Base-by-base conservation (phyloP, 163 green algal species). In the Chlamydomonas reinhardtii region DNA sequence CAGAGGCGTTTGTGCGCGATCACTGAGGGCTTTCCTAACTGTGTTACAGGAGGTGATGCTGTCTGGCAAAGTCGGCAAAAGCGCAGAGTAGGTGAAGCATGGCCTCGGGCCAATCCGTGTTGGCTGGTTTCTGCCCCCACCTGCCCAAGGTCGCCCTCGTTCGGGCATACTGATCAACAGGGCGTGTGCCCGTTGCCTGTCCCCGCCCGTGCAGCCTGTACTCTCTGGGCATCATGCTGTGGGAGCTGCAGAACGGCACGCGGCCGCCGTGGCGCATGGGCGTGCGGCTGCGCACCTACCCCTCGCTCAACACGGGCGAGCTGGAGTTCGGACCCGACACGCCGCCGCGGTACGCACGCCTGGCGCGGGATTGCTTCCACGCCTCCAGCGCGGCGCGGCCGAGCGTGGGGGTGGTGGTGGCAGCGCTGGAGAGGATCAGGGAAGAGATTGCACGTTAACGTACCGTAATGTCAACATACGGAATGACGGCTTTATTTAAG, bases 191-290 rank as follows among this genome's bases (percentile, higher is more conserved):
- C n/a, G n/a, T n/a, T n/a, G n/a, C n/a, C n/a, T n/a, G n/a, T n/a
- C n/a, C n/a, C n/a, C n/a, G n/a, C n/a, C n/a, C n/a, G n/a, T 69
- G 54, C 80, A 86, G 80, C 80, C 73, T 79, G n/a, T 87, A 76
- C 72, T 75, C 72, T 4, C 64, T 87, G 35, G 82, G 82, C 37
- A 81, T 87, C 61, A 82, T 87, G 61, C 34, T 87, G 71, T 87
- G 82, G 82, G 82, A 87, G 82, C 82, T 87, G 37, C 72, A 81
- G 59, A 65, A 81, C 61, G 82, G 72, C 72, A 61, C 29, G 4
- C 82, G 82, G 59, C 82, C 82, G 82, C 61, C 65, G 34, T 87
- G 82, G 82, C 82, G 82, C 59, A 39, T 35, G 82, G 71, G 72
- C 39, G 54, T 48, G 61, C 71, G 82, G 20, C 82, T 87, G 72